Conservation (phyloP, 139 green algal genomes). For the Coelastrella sp. region DNA sequence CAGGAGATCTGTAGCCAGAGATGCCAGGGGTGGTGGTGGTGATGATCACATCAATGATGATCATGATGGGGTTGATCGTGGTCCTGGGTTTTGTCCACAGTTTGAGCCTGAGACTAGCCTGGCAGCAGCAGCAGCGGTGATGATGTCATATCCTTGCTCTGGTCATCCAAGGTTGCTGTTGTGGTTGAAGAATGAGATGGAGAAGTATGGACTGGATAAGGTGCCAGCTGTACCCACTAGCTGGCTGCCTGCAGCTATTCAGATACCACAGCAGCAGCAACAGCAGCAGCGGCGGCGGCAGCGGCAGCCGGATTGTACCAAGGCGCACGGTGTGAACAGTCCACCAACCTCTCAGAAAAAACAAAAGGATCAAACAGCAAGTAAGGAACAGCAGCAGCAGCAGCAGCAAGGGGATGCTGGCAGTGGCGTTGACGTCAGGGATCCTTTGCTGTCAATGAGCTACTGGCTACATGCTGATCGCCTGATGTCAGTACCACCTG, state of each 20-base stretch:
- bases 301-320: too few relatives aligned
- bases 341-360: too few relatives aligned
- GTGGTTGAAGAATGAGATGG: background rate
- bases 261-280: background rate
- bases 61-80: background rate
- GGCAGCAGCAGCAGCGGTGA: background rate
- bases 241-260: background rate
- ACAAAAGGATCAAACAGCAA: too few relatives aligned
- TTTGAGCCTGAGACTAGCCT: background rate
- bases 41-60: background rate
- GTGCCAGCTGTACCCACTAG: background rate
- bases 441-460: background rate
- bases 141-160: background rate
- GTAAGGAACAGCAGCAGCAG: slow-evolving; percentile 9
- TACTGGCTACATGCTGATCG: background rate
- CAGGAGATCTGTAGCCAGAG: background rate
- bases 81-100: background rate
- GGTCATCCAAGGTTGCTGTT: background rate
- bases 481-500: background rate
- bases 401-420: background rate
- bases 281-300: slow-evolving; percentile 3
- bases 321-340: too few relatives aligned
- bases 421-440: background rate
- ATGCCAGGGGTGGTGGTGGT: too few relatives aligned
- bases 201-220: background rate